Percentiles rank a stretch among this genome's conserved stretches.
These are phyloP conservation scores for Andrographis paniculata DNA, from an alignment of 305 asterid species.

Conservation along the genomic window DNA sequence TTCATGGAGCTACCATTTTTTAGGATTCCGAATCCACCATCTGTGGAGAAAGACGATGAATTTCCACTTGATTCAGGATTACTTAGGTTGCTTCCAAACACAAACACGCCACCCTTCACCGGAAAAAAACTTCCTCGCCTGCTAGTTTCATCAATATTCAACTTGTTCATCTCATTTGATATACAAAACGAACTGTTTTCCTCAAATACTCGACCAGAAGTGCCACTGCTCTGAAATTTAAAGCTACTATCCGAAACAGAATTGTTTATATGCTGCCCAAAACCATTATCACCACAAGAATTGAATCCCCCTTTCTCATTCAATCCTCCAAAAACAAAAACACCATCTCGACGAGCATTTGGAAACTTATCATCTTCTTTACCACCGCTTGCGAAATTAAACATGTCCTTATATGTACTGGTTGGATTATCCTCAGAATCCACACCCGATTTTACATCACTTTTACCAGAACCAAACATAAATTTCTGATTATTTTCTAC, in stretches of 20 bases:
- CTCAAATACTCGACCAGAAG: slow-evolving; percentile 20
- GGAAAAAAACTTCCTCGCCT: slow-evolving; percentile 11
- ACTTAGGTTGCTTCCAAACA: slow-evolving; percentile 31
- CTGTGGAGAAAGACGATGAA: slow-evolving; percentile 24
- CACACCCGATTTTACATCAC: slow-evolving; percentile 13
- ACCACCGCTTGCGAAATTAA: slow-evolving; percentile 15
- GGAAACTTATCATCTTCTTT: slow-evolving; percentile 28
- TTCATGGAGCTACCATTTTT: slow-evolving; percentile 18
- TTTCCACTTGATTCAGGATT: slow-evolving; percentile 19
- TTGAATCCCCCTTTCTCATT: slow-evolving; percentile 20
- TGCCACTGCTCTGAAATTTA: slow-evolving; percentile 15
- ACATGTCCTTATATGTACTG: slow-evolving; percentile 17
- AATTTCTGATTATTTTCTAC: slow-evolving; percentile 16
- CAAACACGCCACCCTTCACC: slow-evolving; percentile 21
- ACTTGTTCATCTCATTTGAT: slow-evolving; percentile 28
- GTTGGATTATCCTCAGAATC: slow-evolving; percentile 16
- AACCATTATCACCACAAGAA: slow-evolving; percentile 20
- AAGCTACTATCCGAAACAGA: slow-evolving; percentile 6
- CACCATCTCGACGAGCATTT: slow-evolving; percentile 25
- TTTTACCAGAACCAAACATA: slow-evolving; percentile 19
- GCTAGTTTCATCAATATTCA: slow-evolving; percentile 28
- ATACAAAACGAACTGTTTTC: slow-evolving; percentile 20
- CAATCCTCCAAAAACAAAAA: slow-evolving; percentile 31
- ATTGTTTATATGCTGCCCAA: slow-evolving; percentile 11
- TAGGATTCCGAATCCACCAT: slow-evolving; percentile 21